These are phyloP conservation scores for Leucocoprinus birnbaumii DNA, from an alignment of 768 basidiomycete species.

Conservation along the genomic window DNA sequence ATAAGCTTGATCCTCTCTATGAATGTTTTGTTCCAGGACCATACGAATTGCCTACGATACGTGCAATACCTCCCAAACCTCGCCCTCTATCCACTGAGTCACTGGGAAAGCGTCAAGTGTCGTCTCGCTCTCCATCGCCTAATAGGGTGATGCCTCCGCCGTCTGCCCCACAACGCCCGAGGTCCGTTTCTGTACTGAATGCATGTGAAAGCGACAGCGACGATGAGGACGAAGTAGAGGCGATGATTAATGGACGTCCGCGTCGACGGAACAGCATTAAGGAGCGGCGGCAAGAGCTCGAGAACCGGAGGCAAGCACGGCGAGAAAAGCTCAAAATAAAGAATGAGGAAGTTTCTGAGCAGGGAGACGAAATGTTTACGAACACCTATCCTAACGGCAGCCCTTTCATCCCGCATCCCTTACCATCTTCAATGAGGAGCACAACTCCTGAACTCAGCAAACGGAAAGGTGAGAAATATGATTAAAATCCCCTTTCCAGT, in stretches of 20 bases:
- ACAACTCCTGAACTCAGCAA: conserved; percentile 31
- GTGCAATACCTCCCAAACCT: conserved; percentile 16
- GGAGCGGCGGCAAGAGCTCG: conserved; percentile 29
- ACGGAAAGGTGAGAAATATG: conserved; percentile 42
- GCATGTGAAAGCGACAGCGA: conserved; percentile 21
- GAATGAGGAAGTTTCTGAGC: background rate
- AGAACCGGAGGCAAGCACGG: conserved; percentile 29
- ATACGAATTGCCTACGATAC: conserved; percentile 36
- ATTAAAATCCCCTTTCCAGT: background rate
- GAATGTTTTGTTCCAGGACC: conserved; percentile 53
- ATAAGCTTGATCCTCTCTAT: conserved; percentile 78
- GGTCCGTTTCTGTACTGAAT: conserved; percentile 12
- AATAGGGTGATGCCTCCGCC: conserved; percentile 8
- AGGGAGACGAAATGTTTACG: background rate
- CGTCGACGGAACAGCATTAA: conserved; percentile 12
- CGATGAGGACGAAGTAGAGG: conserved; percentile 44
- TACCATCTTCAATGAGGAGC: conserved; percentile 17
- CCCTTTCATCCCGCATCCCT: conserved; percentile 17
- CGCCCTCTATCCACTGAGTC: conserved; percentile 11
- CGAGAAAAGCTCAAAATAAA: conserved; percentile 20
- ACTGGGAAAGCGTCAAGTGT: conserved; percentile 10
- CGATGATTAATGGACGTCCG: conserved; percentile 40
- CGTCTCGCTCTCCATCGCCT: conserved; percentile 5
- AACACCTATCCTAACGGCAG: background rate
- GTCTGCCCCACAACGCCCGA: background rate